Evolutionary conservation across 257 asterid genomes (phyloP), one percentile per base, ranked within the genome.

Genomic region (Prunella vulgaris): DNA sequence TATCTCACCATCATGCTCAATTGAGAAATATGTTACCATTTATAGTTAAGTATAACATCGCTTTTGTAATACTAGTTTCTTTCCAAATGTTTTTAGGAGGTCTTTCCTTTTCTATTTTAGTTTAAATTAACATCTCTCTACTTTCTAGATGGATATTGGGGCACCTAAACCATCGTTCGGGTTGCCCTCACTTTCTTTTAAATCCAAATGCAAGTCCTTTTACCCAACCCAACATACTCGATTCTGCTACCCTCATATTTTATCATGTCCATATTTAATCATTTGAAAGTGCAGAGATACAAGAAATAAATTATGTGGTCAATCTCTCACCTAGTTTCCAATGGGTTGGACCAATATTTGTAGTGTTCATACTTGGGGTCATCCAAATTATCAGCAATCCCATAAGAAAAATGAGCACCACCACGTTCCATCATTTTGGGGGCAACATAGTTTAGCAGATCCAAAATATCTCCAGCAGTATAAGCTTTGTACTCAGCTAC

Each of bases 381-480:
- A 27, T 91, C 95, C 91, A 91, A 83, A 82, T 91, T 60, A 68
- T 89, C 96, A 58, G 96, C 96, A 69, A 91, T 80, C 54, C 97
- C 97, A 60, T 91, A 87, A 4, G 97, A 89, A 68, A 82, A 89
- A 74, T 91, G 96, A 42, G 88, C 83, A 68, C 83, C 76, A 17
- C 93, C 96, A 32, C 97, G 97, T 37, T 79, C 86, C 96, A 89
- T 91, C 96, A 89, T 84, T 75, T 83, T 87, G 3, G 97, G 96
- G 61, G 97, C 96, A 27, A 91, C 93, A 66, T 81, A 91, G 54
- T 73, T 65, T 10, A 91, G 85, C 76, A 91, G 80, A 79, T 91
- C 97, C 72, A 89, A 22, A 35, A 89, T 40, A 68, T 88, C 96
- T 38, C 76, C 87, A 21, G 93, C 93, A 54, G 97, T 88, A 72